Evolutionary conservation across 768 basidiomycete genomes (phyloP), one percentile per base, ranked within the genome.

Genomic region (Gymnopilus dilepis): DNA sequence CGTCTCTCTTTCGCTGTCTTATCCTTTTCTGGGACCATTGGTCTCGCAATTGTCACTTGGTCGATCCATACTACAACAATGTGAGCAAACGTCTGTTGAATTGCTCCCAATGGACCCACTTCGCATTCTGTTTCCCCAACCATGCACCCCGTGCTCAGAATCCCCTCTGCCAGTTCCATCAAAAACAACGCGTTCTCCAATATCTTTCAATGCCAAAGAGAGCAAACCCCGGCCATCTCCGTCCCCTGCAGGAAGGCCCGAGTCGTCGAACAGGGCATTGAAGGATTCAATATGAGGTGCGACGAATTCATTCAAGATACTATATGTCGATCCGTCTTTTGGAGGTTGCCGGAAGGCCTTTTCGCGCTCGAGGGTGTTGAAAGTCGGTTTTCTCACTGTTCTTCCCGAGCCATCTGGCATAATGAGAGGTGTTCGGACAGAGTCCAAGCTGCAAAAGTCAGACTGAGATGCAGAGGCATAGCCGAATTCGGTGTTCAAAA

Each of bases 241-340:
- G 67, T 89, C 88, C 9, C 90, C 89, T 45, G 81, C 71, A 59
- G 89, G 86, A 57, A 92, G 73, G n/a, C 91, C 91, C 56, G 91
- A 89, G 73, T 97, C 95, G 70, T 98, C 96, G 73, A 98, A 96
- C 26, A 99, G 84, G 15, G 94, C 89, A 75, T 99, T 97, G 83
- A 99, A 99, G 38, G 93, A 95, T 74, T 98, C 92, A 63, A 99
- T 86, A 73, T 98, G 96, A 6, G 97, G 97, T 22, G 86, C 79
- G 56, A 98, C 94, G 69, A 98, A 93, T 76, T 97, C 93, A 67
- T 97, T 94, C 62, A 99, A 82, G 56, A 92, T 91, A 19, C 87
- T 86, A 65, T 92, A 86, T 12, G 88, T 86, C 22, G 91, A 84
- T 21, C 85, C 85, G 41, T 84, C 76, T 66, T 82, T 81, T 26